Base-by-base conservation (phyloP, 768 basidiomycete species). In the Mycena metata region DNA sequence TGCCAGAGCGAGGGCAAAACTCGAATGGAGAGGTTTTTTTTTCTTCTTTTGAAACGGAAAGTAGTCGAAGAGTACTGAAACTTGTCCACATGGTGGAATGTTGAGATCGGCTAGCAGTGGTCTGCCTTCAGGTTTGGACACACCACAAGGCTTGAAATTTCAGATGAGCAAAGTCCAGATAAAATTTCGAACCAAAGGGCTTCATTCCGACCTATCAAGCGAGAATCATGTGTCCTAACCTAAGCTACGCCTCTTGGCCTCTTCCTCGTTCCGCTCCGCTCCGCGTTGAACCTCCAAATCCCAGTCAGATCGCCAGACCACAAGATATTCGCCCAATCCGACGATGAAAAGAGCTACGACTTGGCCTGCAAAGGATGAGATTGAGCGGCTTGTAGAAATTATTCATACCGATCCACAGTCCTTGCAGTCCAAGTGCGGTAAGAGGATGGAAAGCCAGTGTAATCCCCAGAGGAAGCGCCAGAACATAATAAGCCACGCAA, bases 391-490 rank as follows among this genome's bases (percentile, higher is more conserved):
- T 80, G 78, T 30, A 17, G 33, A 26, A 4, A 26, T 19, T 42
- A 64, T 5, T 85, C 65, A 80, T 75, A 76, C 94, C 95, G 55
- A 92, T 86, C 95, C 95, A 96, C 13, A 96, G 83, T 16, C 95
- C 95, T 52, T 84, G 80, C 17, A 96, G 83, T 1, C 84, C 89
- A 21, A 82, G 75, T 45, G 73, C 42, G 65, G 82, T 82, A 21
- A 77, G 74, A 5, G 75, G 72, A 72, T 83, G 82, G 77, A 95
- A 94, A 7, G 92, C 85, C 15, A 96, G 85, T 70, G 86, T 90
- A 55, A 95, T 82, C 10, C 93, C 95, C 64, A 94, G 82, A 0
- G 95, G 94, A 30, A 95, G 86, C 30, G 94, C 92, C 77, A 95
- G 79, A 41, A 90, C 78, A 73, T 95, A 96, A 78, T 95, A 95